Evolutionary conservation across 2,329 filamentous ascomycete genomes (phyloP).

Genomic region (Fusarium denticulatum): DNA sequence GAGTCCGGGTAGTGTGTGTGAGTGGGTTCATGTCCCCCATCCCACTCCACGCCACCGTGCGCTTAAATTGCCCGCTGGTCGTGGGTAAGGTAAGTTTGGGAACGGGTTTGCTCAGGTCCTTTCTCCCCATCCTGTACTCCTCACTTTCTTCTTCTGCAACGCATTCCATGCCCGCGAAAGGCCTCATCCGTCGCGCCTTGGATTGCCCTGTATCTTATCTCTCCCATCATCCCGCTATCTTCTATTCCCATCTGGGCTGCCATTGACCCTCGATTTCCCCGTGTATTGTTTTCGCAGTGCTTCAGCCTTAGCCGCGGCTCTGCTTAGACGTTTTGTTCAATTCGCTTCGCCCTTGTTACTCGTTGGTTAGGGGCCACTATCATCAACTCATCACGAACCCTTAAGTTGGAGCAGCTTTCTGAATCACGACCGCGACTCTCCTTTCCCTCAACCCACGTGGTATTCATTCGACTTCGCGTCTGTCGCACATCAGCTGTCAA

Average conservation of each 20-base stretch:
- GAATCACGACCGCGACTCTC: constrained; percentile 28
- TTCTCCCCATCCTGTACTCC: constrained; percentile 53
- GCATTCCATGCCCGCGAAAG: constrained; percentile 47
- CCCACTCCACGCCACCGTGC: constrained; percentile 23
- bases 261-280: constrained; percentile 25
- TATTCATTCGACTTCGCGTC: constrained; percentile 19
- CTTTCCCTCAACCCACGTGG: not conserved
- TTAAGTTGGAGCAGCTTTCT: constrained; percentile 5
- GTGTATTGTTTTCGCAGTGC: constrained; percentile 2
- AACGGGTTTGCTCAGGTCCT: constrained; percentile 51
- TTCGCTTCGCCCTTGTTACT: constrained; percentile 18
- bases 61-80: constrained; percentile 36
- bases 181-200: constrained; percentile 44
- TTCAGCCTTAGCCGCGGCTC: constrained; percentile 18
- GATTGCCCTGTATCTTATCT: constrained; percentile 15
- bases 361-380: constrained; percentile 1
- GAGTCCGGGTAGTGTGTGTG: constrained; percentile 13
- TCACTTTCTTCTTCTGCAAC: constrained; percentile 50
- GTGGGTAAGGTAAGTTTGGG: constrained; percentile 57
- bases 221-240: constrained; percentile 16
- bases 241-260: constrained; percentile 7
- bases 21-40: constrained; percentile 41
- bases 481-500: constrained; percentile 25
- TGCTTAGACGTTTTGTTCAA: constrained; percentile 16
- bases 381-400: constrained; percentile 29